Conservation (phyloP, 257 asterid species). For the Voacanga thouarsii region DNA sequence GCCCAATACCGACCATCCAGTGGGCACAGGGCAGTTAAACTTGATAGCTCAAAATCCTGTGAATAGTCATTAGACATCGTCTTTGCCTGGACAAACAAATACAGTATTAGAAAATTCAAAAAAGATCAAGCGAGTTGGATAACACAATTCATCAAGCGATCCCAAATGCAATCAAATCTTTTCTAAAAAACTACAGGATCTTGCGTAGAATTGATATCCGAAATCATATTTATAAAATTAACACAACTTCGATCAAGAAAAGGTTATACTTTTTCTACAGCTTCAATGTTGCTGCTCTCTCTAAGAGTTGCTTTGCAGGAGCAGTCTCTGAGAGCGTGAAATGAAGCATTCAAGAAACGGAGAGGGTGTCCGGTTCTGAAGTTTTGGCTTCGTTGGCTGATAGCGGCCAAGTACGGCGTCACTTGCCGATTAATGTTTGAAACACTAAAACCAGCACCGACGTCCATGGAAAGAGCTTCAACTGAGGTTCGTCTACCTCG, state of each 20-base stretch:
- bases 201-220: neutral
- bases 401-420: constrained; percentile 21
- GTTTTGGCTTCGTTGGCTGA: constrained; percentile 11
- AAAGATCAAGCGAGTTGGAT: neutral
- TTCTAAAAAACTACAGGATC: neutral
- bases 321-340: constrained; percentile 23
- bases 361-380: neutral
- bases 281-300: constrained; percentile 20
- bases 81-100: constrained; percentile 30
- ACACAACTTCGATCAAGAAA: neutral
- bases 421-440: constrained; percentile 15
- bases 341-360: constrained; percentile 21
- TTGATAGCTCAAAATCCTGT: constrained; percentile 40
- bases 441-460: constrained; percentile 26
- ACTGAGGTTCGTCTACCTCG: neutral
- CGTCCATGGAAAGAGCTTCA: constrained; percentile 29
- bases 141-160: neutral
- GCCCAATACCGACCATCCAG: constrained; percentile 92
- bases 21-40: constrained; percentile 68
- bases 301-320: constrained; percentile 33
- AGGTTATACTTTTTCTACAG: constrained; percentile 29
- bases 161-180: neutral
- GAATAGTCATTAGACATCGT: constrained; percentile 24
- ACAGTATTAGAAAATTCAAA: neutral
- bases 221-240: too few relatives aligned